Base-by-base conservation (phyloP, 768 basidiomycete genomes). In the Tulasnella sp. region DNA sequence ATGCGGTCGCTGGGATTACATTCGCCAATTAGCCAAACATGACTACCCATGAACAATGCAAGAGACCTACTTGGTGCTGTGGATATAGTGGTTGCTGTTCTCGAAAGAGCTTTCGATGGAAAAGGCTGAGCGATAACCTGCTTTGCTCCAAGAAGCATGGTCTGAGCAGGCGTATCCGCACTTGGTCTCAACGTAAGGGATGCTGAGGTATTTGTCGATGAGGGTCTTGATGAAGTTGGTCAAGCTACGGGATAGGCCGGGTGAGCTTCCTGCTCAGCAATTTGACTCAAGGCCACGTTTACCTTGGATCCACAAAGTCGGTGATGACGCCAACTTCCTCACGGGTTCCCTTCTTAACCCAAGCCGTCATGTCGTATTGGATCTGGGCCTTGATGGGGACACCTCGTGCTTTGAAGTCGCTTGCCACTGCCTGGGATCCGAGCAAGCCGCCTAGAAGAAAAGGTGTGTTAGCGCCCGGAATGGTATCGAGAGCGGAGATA, bases 121-220 rank as follows among this genome's bases (percentile, higher is more conserved):
- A 87, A 96, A 97, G 72, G 91, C 90, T 81, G 92, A 91, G 40
- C 93, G 93, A 84, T 95, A 97, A 81, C 96, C 95, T 75, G 93
- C 94, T 87, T 93, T 94, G 79, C 86, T 86, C 94, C 94, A 96
- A 44, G 94, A 94, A 83, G 95, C 95, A 84, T 97, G 96, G 86
- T 97, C 96, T 83, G 93, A 95, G 89, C 96, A 98, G 77, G 95
- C 96, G 84, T 98, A 97, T 48, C 85, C 79, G 46, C 75, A 82
- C 34, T 93, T 89, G 80, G 96, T 98, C 88, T 94, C 91, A 40
- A 91, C 93, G 83, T 90, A 95, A 40, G 96, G 96, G 82, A 97
- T 96, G 84, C 91, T 89, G 78, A 97, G 90, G 85, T 98, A 98
- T 80, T 87, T 83, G 44, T 93, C 90, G 20, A 97, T 91, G 41